phyloP scores from a whole-genome alignment of 2,329 filamentous ascomycete genomes.

The Fusarium foetens region DNA sequence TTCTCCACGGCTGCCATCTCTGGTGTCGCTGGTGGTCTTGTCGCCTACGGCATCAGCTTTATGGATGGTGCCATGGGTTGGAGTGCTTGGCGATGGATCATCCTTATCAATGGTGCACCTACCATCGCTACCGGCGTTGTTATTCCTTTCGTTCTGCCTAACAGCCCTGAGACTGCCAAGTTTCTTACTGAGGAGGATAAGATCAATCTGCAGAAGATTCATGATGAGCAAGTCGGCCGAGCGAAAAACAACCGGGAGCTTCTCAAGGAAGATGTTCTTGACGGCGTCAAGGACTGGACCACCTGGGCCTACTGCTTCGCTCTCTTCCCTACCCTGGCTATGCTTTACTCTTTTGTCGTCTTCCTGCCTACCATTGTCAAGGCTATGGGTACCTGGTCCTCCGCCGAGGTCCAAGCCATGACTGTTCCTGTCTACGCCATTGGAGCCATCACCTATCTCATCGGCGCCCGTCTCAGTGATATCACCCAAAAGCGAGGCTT shows the following conservation, averaged over 20 bases:
- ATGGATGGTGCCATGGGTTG: constrained; percentile 69
- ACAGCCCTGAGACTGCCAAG: constrained; percentile 65
- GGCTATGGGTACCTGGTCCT: constrained; percentile 65
- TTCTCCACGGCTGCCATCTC: constrained; percentile 69
- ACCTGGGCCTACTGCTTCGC: constrained; percentile 68
- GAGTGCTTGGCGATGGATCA: constrained; percentile 74
- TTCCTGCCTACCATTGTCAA: constrained; percentile 76
- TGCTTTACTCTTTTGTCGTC: constrained; percentile 74
- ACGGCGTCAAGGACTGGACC: constrained; percentile 65
- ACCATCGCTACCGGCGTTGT: constrained; percentile 61
- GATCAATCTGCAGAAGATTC: constrained; percentile 62
- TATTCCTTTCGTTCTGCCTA: constrained; percentile 66
- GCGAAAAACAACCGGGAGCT: constrained; percentile 37
- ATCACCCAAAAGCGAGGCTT: constrained; percentile 64
- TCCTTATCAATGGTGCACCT: constrained; percentile 62
- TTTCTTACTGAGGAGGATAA: constrained; percentile 35
- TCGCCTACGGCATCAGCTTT: constrained; percentile 72
- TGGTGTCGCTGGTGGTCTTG: constrained; percentile 70
- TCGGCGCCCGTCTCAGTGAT: constrained; percentile 67
- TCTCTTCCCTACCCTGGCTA: constrained; percentile 70
- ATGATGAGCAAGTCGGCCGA: constrained; percentile 57
- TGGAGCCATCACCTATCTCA: constrained; percentile 69
- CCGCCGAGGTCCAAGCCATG: constrained; percentile 69
- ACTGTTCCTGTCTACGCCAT: constrained; percentile 75
- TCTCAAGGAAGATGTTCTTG: constrained; percentile 39